Conservation (phyloP, 352 stramenopile species). For the Phytophthora idaei region DNA sequence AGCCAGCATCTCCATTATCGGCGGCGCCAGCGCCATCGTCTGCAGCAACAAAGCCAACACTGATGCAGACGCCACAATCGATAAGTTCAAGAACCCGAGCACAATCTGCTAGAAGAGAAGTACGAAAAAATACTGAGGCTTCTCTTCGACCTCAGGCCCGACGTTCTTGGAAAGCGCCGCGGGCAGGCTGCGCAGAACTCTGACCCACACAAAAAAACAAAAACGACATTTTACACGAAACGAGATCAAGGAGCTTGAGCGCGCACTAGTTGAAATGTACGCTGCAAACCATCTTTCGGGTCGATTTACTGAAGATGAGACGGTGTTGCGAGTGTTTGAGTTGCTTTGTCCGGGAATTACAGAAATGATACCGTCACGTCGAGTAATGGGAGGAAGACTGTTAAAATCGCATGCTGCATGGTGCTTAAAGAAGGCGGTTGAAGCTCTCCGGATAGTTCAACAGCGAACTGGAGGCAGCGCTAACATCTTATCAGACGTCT, state of each 20-base stretch:
- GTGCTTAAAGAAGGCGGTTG: not conserved
- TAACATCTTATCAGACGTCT: slow-evolving; percentile 1
- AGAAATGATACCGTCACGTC: not conserved
- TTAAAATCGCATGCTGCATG: not conserved
- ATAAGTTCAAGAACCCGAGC: not conserved
- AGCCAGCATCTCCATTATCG: too few species aligned
- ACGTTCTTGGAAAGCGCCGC: not conserved
- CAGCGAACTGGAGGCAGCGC: not conserved
- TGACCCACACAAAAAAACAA: not conserved
- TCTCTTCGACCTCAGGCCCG: not conserved
- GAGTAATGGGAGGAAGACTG: not conserved
- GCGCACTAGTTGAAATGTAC: not conserved
- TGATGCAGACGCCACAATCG: too few species aligned
- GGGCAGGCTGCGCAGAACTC: not conserved
- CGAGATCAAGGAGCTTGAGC: not conserved
- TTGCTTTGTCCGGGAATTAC: not conserved
- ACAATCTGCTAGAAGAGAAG: not conserved
- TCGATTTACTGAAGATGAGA: not conserved
- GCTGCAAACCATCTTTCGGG: slow-evolving; percentile 1
- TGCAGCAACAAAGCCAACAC: too few species aligned
- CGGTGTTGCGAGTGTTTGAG: not conserved
- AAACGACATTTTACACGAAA: not conserved
- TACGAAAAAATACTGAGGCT: not conserved
- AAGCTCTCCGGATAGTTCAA: not conserved
- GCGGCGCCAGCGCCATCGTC: too few species aligned